Evolutionary conservation across 2,329 filamentous ascomycete species (phyloP).

Genomic region (Aspergillus floridensis): DNA sequence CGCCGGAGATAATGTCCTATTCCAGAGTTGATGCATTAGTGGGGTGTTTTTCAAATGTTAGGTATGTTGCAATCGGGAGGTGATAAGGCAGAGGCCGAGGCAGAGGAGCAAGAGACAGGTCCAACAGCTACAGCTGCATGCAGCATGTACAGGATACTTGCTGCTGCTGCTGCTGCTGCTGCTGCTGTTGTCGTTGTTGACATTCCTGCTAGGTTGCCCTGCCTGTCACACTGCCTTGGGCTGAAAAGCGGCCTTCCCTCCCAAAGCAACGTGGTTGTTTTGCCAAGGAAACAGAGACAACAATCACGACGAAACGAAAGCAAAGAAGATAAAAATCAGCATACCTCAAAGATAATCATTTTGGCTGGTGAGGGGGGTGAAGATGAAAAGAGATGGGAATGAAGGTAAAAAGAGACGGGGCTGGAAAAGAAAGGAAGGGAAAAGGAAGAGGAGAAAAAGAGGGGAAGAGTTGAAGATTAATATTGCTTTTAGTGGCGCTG

Average conservation of each 20-base stretch:
- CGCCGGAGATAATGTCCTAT: constrained; percentile 82
- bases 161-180: too few species aligned
- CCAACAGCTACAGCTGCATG: neutral
- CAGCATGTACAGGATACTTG: neutral
- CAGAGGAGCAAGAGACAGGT: too few species aligned
- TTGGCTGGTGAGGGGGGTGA: constrained; percentile 45
- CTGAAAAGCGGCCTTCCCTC: neutral
- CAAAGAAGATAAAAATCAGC: neutral
- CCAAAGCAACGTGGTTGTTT: neutral
- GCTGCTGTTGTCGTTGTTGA: neutral
- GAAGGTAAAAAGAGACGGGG: constrained; percentile 25
- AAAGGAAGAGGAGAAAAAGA: constrained; percentile 29
- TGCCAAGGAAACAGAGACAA: neutral
- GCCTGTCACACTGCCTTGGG: neutral
- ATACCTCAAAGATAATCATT: constrained; percentile 73
- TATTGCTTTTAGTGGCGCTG: constrained; percentile 22
- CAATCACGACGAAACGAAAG: neutral
- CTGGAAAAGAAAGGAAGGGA: constrained; percentile 20
- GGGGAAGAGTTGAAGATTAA: constrained; percentile 30
- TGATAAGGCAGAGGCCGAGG: too few species aligned
- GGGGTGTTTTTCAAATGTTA: neutral
- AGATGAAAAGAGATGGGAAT: constrained; percentile 24
- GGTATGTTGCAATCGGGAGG: too few species aligned
- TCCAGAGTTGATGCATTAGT: neutral
- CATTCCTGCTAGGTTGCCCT: too few species aligned